Evolutionary conservation across 768 basidiomycete species (phyloP).

Genomic region (Mycena polygramma): DNA sequence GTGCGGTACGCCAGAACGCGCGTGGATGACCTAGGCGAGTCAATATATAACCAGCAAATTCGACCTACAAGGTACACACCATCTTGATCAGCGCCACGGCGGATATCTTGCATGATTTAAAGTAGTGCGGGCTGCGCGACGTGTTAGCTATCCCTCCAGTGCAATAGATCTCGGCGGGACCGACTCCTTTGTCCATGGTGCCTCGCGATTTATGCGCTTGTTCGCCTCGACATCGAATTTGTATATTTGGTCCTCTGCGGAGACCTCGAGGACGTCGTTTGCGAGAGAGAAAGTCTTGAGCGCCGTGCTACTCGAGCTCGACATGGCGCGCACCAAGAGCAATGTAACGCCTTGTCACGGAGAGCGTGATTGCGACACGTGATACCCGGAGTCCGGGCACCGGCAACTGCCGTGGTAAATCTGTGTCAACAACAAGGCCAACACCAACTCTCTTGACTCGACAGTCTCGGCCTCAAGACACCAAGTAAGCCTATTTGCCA

Average conservation of each 20-base stretch:
- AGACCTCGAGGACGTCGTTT: slow-evolving; percentile 79
- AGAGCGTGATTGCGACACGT: too few relatives aligned
- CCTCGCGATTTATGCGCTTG: slow-evolving; percentile 71
- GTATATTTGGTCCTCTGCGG: slow-evolving; percentile 86
- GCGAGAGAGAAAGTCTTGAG: slow-evolving; percentile 79
- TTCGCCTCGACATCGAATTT: slow-evolving; percentile 79
- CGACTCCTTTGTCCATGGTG: slow-evolving; percentile 92
- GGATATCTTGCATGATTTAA: slow-evolving; percentile 94
- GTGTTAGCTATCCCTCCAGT: not conserved
- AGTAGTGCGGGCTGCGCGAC: slow-evolving; percentile 76
- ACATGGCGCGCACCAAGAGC: slow-evolving; percentile 32
- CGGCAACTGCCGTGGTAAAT: too few relatives aligned
- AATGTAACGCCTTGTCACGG: not conserved
- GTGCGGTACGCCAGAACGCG: slow-evolving; percentile 95
- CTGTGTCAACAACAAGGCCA: too few relatives aligned
- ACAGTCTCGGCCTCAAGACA: slow-evolving; percentile 15
- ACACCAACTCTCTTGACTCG: too few relatives aligned
- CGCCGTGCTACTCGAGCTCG: slow-evolving; percentile 64
- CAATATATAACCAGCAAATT: not conserved
- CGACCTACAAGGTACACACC: not conserved
- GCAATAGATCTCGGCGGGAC: slow-evolving; percentile 42
- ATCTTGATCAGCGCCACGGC: slow-evolving; percentile 97
- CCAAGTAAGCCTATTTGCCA: slow-evolving; percentile 21
- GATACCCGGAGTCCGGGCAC: too few relatives aligned
- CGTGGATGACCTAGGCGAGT: slow-evolving; percentile 88